Evolutionary conservation across 1,284 basidiomycete genomes (phyloP), one percentile per base, ranked within the genome.

Genomic region (Leccinum angustisporum): DNA sequence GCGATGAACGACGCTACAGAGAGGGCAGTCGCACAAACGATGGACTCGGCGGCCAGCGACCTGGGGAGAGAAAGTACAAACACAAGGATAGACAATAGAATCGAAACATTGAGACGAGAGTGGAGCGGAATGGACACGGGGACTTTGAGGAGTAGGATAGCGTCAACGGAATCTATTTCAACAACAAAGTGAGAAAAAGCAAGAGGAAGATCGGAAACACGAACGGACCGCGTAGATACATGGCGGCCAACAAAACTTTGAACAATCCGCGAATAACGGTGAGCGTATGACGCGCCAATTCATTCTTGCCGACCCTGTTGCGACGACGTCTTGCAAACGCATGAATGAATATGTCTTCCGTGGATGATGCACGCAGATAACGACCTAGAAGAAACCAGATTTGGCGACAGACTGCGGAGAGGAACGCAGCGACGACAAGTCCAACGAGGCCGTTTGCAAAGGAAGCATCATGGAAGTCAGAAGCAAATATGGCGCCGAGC

Each of bases 321-420:
- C 79, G 80, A 67, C 79, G 76, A 36, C 82, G 81, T 60, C 80
- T 78, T n/a, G 85, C 83, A 68, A 90, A 83, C 2, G 83, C 78
- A 67, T 87, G 81, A 14, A 86, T 68, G 56, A 90, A 70, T 33
- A 91, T 78, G 62, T 88, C 87, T 70, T 88, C 85, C 48, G 86
- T 69, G 62, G 88, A 85, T 34, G 81, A 79, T 70, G 84, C 81
- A 65, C 83, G 82, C 54, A 88, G 77, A 70, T 91, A 88, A 43
- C 86, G 81, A 53, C 86, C 83, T 13, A 91, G 81, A 79, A 90
- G 83, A 74, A 88, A 90, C 85, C 86, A 88, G 56, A 91, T 77
- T 67, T 90, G 88, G 51, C 86, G 79, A 40, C 85, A 80, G 63
- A 88, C 84, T 14, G 80, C 80, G 5, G 89, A 83, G 10, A 88